Percentiles rank a stretch among this genome's conserved stretches.
These are phyloP conservation scores for Berberis vulgaris DNA, from an alignment of 164 flowering plant genomes.

Conservation along the genomic window DNA sequence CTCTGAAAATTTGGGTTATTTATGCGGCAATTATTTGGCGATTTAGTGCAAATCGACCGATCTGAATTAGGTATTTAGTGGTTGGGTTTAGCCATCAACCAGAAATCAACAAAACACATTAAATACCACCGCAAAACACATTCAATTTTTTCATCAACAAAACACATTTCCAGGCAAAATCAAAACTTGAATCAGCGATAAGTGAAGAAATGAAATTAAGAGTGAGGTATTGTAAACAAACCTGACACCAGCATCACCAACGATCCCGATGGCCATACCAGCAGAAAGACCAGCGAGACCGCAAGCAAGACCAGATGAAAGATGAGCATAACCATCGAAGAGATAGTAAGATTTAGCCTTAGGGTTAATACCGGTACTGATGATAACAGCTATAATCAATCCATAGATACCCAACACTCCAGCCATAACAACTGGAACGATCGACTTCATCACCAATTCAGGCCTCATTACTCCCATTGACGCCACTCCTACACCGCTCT, in stretches of 20 bases:
- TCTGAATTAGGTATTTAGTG: too few relatives aligned
- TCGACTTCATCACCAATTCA: constrained; percentile 6
- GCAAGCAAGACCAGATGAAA: constrained; percentile 5
- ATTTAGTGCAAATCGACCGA: too few relatives aligned
- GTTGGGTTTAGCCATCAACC: too few relatives aligned
- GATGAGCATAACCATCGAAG: constrained; percentile 4
- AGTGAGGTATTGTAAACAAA: background rate
- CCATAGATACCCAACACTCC: constrained; percentile 8
- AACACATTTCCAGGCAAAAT: background rate
- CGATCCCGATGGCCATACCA: constrained; percentile 7
- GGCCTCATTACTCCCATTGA: constrained; percentile 7
- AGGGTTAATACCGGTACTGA: constrained; percentile 7
- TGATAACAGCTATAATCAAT: constrained; percentile 7
- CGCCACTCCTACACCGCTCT: constrained; percentile 6
- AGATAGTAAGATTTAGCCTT: constrained; percentile 4
- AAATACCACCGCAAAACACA: background rate
- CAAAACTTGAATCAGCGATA: background rate
- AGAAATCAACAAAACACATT: too few relatives aligned
- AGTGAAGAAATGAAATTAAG: too few relatives aligned
- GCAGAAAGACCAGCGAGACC: constrained; percentile 11
- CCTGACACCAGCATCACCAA: constrained; percentile 8
- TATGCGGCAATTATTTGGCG: too few relatives aligned
- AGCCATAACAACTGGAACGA: constrained; percentile 9
- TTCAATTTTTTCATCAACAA: too few relatives aligned
- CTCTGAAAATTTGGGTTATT: too few relatives aligned